Evolutionary conservation across 768 basidiomycete genomes (phyloP).

Genomic region (Collybia sordida): DNA sequence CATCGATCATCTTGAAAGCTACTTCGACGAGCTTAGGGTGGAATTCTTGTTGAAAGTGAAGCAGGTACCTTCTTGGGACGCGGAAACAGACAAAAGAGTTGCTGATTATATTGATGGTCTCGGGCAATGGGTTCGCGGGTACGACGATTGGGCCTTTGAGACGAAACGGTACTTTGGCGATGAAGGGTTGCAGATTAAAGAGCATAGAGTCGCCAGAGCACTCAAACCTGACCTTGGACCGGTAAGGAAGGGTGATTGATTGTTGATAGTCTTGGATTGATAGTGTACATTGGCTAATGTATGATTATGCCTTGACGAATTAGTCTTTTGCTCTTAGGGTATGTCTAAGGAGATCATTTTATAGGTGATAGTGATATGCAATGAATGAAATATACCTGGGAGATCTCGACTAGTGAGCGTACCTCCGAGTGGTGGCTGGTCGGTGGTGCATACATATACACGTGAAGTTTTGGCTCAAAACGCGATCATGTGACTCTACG

Average conservation of each 20-base stretch:
- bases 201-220: conserved; percentile 16
- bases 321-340: too few species aligned
- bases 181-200: conserved; percentile 25
- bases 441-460: too few species aligned
- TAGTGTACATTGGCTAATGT: too few species aligned
- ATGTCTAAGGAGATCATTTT: too few species aligned
- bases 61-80: conserved; percentile 38
- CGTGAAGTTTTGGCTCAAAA: too few species aligned
- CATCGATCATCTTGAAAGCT: conserved; percentile 21
- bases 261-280: too few species aligned
- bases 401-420: too few species aligned
- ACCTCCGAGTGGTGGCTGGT: too few species aligned
- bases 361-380: too few species aligned
- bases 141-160: conserved; percentile 48
- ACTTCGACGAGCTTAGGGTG: conserved; percentile 22
- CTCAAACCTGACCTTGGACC: not conserved
- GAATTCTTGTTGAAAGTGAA: conserved; percentile 26
- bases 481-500: not conserved
- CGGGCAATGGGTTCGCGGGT: conserved; percentile 17
- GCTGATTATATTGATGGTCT: conserved; percentile 37
- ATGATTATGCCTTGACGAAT: too few species aligned
- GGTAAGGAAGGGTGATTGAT: too few species aligned
- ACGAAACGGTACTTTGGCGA: conserved; percentile 31
- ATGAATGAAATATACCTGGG: too few species aligned
- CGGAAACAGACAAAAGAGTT: conserved; percentile 36